A percentile compares a stretch with the other conserved stretches of the same genome.
Conservation (phyloP, 176 grass and related monocot species). For the Carex parvula region DNA sequence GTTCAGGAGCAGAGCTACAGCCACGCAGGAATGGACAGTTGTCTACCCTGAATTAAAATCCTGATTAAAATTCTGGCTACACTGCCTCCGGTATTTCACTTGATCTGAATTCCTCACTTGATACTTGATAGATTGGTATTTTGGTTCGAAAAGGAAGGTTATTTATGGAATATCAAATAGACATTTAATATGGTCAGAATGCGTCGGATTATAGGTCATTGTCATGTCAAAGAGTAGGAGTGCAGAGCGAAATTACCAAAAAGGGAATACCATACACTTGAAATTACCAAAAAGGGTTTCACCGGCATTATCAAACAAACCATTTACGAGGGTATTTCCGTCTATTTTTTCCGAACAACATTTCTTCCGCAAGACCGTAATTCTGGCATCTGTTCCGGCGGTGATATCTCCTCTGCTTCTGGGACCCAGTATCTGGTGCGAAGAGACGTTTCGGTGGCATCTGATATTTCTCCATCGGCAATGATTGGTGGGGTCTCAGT, state of each 20-base stretch:
- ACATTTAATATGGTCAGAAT: background rate
- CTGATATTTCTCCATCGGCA: background rate
- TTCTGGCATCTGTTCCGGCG: background rate
- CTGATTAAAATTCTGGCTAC: too few relatives aligned
- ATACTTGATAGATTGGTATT: too few relatives aligned
- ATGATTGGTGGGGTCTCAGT: background rate
- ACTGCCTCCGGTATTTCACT: too few relatives aligned
- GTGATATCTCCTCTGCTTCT: background rate
- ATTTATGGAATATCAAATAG: background rate
- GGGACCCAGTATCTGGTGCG: background rate
- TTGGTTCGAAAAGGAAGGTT: background rate
- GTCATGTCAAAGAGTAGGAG: background rate
- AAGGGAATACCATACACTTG: background rate
- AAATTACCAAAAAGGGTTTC: background rate
- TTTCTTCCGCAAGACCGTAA: background rate
- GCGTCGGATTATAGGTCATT: background rate
- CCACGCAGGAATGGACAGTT: too few relatives aligned
- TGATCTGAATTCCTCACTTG: too few relatives aligned
- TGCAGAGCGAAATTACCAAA: background rate
- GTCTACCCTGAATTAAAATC: too few relatives aligned
- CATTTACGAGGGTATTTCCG: background rate
- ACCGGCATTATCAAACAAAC: background rate
- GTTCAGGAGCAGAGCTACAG: too few relatives aligned
- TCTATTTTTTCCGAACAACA: background rate
- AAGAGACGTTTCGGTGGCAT: background rate